Conservation (phyloP, 306 rosid species). For the Pueraria montana region DNA sequence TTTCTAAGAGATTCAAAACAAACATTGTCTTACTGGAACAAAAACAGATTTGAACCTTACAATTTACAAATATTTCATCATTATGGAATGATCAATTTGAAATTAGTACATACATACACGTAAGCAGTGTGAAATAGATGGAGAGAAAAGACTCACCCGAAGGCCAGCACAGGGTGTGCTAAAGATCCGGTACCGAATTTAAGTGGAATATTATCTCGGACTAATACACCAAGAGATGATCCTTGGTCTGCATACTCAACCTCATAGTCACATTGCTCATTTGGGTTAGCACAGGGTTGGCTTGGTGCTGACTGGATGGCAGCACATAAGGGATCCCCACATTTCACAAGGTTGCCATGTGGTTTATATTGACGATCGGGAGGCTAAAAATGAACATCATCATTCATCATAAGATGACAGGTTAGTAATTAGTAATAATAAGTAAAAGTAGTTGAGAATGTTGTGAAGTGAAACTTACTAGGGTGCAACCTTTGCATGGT, state of each 20-base stretch:
- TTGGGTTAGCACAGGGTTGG: constrained; percentile 40
- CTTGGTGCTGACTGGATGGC: constrained; percentile 33
- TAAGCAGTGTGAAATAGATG: neutral
- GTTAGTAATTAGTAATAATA: neutral
- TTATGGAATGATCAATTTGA: neutral
- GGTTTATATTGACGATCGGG: constrained; percentile 64
- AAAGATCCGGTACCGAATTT: constrained; percentile 55
- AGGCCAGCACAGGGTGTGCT: constrained; percentile 59
- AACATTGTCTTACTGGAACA: neutral
- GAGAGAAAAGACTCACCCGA: constrained; percentile 70
- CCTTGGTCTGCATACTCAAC: constrained; percentile 74
- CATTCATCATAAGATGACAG: neutral
- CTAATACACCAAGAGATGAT: constrained; percentile 70
- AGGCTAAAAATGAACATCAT: constrained; percentile 58
- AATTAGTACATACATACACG: too few relatives aligned
- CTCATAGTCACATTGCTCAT: constrained; percentile 70
- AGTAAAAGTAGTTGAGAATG: neutral
- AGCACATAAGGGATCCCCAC: constrained; percentile 65
- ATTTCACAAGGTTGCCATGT: constrained; percentile 50
- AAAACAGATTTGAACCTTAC: neutral
- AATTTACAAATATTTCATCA: neutral
- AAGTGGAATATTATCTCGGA: constrained; percentile 63
- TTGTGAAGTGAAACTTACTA: constrained; percentile 46
- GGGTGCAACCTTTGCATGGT: constrained; percentile 76
- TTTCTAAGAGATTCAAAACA: neutral